Base-by-base conservation (phyloP, 2,329 filamentous ascomycete genomes). In the Cercospora citrullina region DNA sequence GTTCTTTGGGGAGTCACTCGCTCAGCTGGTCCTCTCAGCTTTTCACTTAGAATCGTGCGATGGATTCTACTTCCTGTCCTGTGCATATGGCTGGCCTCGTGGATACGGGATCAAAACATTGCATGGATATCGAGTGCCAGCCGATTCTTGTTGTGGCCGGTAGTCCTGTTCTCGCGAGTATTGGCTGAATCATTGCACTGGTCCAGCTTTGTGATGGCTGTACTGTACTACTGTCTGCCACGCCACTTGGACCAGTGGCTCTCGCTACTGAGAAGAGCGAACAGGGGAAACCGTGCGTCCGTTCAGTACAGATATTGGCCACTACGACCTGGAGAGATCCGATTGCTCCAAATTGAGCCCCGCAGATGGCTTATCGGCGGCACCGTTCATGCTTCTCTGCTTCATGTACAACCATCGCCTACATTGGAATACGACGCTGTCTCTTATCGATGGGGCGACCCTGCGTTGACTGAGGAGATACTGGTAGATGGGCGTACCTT, bases 401-500 rank as follows among this genome's bases (percentile, higher is more conserved):
- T 23, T 14, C 48, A 53, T 33, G 55, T 59, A 12, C 28, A 33
- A 2, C 55, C 31, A n/a, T 31, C 55, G 9, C 12, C 9, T 12
- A 18, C 57, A 30, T 51, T 55, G n/a, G 53, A 66, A 30, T 77
- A 77, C 55, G 74, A 76, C 68, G 75, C 76, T 3, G 64, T 77
- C 10, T 75, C 73, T 1, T 77, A 77, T 48, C 72, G 71, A 8
- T 77, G 75, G 75, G 74, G 75, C 8, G 48, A 53, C 3, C 21
- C 48, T 26, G 48, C 21, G 12, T 53, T 53, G 48, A 53, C 48
- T 26, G 48, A 53, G 14, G 48, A 53, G 48, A 53, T 53, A 21
- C 21, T 53, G 62, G 67, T 6, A 55, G 67, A 36, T n/a, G 51
- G 42, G 2, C 74, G 71, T 12, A 58, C 60, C 30, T 75, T 59